These are phyloP conservation scores for Chytriomyces confervae DNA, from an alignment of 192 early-diverging fungal species.

Conservation along the genomic window DNA sequence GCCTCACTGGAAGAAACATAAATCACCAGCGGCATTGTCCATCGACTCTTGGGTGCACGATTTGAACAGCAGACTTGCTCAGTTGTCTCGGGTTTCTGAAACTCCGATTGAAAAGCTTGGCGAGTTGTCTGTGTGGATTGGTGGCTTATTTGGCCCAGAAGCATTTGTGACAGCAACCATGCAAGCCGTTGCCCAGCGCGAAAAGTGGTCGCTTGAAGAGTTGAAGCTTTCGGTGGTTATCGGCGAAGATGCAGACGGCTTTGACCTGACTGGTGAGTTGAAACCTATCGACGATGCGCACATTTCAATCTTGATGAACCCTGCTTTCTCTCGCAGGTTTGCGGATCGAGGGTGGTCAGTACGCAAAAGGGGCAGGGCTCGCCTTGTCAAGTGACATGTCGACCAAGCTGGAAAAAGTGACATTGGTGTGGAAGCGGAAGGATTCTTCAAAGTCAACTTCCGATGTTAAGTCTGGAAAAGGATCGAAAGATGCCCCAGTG, in stretches of 20 bases:
- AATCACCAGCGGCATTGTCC: constrained; percentile 62
- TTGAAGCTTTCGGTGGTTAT: constrained; percentile 55
- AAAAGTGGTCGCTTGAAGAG: constrained; percentile 83
- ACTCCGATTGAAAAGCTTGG: constrained; percentile 4
- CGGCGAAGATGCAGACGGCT: constrained; percentile 26
- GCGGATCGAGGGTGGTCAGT: constrained; percentile 51
- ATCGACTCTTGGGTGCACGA: constrained; percentile 77
- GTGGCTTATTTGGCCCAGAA: constrained; percentile 86
- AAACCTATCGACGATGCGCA: neutral
- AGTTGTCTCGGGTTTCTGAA: constrained; percentile 58
- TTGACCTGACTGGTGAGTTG: constrained; percentile 43
- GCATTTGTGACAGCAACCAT: constrained; percentile 91
- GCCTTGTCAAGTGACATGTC: constrained; percentile 35
- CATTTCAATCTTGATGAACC: neutral
- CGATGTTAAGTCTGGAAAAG: neutral
- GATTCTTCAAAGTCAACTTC: neutral
- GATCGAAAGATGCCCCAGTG: constrained; percentile 1
- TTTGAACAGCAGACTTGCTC: constrained; percentile 71
- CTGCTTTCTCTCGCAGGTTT: constrained; percentile 30
- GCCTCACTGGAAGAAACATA: constrained; percentile 71
- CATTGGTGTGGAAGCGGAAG: constrained; percentile 41
- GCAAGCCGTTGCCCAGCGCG: constrained; percentile 77
- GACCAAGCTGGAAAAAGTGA: constrained; percentile 25
- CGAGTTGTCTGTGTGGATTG: constrained; percentile 72
- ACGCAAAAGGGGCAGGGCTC: constrained; percentile 30